Percentiles rank a stretch among this genome's conserved stretches.
Conservation (phyloP, 1,284 basidiomycete species). For the Cyathus olla region DNA sequence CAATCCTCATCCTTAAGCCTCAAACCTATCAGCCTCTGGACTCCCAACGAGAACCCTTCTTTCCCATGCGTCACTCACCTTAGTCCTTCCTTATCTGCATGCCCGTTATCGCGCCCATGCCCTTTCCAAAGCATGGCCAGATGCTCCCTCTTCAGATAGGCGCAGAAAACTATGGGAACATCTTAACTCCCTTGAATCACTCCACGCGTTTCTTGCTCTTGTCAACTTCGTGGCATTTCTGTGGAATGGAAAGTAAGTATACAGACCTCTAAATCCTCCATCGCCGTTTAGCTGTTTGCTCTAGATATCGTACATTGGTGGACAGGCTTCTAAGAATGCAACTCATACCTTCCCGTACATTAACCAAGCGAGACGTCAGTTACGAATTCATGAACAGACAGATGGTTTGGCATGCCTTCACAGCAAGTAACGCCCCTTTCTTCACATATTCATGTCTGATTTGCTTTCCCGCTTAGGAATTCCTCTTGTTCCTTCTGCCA, state of each 20-base stretch:
- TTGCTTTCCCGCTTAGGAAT: constrained; percentile 75
- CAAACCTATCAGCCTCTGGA: constrained; percentile 59
- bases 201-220: constrained; percentile 71
- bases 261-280: not conserved
- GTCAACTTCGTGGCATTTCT: constrained; percentile 88
- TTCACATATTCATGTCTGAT: not conserved
- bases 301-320: constrained; percentile 87
- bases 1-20: constrained; percentile 2
- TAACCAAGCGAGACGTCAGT: constrained; percentile 88
- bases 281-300: constrained; percentile 4
- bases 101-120: constrained; percentile 81
- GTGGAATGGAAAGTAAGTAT: constrained; percentile 83
- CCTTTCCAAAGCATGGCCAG: constrained; percentile 89
- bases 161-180: constrained; percentile 84
- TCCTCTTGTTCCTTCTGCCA: constrained; percentile 93
- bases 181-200: constrained; percentile 76
- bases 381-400: constrained; percentile 99
- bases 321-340: constrained; percentile 88
- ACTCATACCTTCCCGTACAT: constrained; percentile 80
- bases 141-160: constrained; percentile 83
- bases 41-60: constrained; percentile 71
- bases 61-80: constrained; percentile 80
- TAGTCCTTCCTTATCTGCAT: constrained; percentile 85
- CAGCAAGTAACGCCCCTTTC: constrained; percentile 63
- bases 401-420: constrained; percentile 99